A percentile compares a stretch with the other conserved stretches of the same genome.
Evolutionary conservation across 805 yeast species (phyloP).

Genomic region (Candida rishiriensis): DNA sequence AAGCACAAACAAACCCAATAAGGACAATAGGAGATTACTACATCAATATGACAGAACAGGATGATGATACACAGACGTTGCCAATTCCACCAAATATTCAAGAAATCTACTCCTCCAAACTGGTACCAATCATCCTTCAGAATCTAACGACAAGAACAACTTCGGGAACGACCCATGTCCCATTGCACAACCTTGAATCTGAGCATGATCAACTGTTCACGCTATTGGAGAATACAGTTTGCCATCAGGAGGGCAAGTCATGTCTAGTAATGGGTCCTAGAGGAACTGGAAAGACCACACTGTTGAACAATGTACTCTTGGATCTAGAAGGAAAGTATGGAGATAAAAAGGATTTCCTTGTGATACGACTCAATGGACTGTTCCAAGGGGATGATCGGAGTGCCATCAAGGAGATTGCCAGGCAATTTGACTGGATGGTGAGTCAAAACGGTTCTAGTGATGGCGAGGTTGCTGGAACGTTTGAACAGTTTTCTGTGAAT

Average conservation of each 20-base stretch:
- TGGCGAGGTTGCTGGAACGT: constrained; percentile 6
- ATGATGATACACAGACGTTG: neutral
- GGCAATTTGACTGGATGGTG: constrained; percentile 57
- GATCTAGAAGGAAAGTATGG: constrained; percentile 37
- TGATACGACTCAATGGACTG: constrained; percentile 63
- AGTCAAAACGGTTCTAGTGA: constrained; percentile 10
- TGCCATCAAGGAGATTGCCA: constrained; percentile 83
- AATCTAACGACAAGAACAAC: constrained; percentile 19
- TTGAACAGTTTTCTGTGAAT: constrained; percentile 27
- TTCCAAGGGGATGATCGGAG: constrained; percentile 69
- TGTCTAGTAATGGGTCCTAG: constrained; percentile 76
- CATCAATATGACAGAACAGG: constrained; percentile 1
- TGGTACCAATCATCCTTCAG: constrained; percentile 4
- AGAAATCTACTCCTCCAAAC: neutral
- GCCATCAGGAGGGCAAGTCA: constrained; percentile 75
- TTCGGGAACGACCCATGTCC: constrained; percentile 8
- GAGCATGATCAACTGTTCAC: constrained; percentile 48
- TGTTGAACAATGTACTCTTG: constrained; percentile 54
- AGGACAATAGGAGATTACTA: too few relatives aligned
- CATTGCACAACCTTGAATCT: constrained; percentile 33
- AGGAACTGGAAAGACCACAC: constrained; percentile 67
- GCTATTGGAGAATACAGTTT: constrained; percentile 60
- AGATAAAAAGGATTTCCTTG: constrained; percentile 51
- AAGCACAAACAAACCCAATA: too few relatives aligned
- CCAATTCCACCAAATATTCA: neutral